Evolutionary conservation across 2,329 filamentous ascomycete species (phyloP).

Genomic region (Pseudovirgaria hyperparasitica): DNA sequence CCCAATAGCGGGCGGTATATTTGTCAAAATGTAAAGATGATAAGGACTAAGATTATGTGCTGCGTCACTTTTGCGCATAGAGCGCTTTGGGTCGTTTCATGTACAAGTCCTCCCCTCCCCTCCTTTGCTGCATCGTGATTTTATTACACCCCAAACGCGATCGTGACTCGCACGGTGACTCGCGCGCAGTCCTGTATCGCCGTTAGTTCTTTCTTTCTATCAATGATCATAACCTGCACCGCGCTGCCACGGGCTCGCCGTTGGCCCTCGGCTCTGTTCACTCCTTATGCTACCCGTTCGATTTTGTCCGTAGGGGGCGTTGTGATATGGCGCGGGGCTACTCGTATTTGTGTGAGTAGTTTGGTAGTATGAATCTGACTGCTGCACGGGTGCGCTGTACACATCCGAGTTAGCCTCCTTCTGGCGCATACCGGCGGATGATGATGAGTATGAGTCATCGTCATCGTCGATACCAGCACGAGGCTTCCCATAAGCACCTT

Average conservation of each 20-base stretch:
- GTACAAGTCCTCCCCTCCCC: too few species aligned
- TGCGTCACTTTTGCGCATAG: too few species aligned
- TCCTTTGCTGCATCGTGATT: too few species aligned
- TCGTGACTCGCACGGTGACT: too few species aligned
- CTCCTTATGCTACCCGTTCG: slow-evolving; percentile 17
- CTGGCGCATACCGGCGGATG: slow-evolving; percentile 29
- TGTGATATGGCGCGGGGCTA: slow-evolving; percentile 17
- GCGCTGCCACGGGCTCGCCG: slow-evolving; percentile 51
- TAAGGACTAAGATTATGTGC: too few species aligned
- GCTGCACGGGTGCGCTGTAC: slow-evolving; percentile 29
- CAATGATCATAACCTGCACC: slow-evolving; percentile 52
- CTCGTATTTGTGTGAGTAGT: slow-evolving; percentile 22
- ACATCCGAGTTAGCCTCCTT: slow-evolving; percentile 24
- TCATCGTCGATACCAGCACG: slow-evolving; percentile 59
- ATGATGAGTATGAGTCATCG: slow-evolving; percentile 52
- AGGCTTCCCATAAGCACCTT: slow-evolving; percentile 33
- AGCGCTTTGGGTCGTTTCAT: too few species aligned
- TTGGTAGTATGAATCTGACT: slow-evolving; percentile 12
- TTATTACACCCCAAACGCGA: too few species aligned
- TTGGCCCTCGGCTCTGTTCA: slow-evolving; percentile 26
- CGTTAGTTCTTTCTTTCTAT: too few species aligned
- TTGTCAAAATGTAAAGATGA: too few species aligned
- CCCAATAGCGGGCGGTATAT: too few species aligned
- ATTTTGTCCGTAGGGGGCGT: slow-evolving; percentile 10
- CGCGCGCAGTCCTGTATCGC: too few species aligned